Evolutionary conservation across 352 stramenopile species (phyloP), one percentile per base, ranked within the genome.

Genomic region (Elongisporangium prolatum): DNA sequence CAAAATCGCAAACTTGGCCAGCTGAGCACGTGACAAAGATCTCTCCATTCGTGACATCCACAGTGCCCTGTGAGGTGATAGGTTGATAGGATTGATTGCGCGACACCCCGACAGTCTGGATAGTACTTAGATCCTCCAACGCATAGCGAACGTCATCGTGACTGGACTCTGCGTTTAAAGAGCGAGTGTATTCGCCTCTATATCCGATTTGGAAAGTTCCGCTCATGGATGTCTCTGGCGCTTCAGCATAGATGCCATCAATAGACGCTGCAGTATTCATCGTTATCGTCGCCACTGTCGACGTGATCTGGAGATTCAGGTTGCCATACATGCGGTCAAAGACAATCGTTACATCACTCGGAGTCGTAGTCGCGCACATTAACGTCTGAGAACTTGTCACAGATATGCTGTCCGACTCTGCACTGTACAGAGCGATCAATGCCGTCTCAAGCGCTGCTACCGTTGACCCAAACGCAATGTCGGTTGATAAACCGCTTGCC

Each of bases 131-230:
- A 50, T 84, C 72, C 59, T 93, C 84, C 0, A 93, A 63, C 1
- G 81, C 81, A 54, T 83, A 88, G 4, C 80, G 76, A 9, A 93
- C 56, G 22, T 91, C 81, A 18, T 76, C 56, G 0, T 65, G 77
- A n/a, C 66, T 84, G 1, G 82, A 91, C 54, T 89, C 78, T 1
- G 80, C 71, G 25, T 94, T 91, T 18, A 94, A 52, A 0, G 79
- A 68, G 0, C 73, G 75, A 0, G 82, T 94, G 50, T 77, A 90
- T 34, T 67, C 64, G 22, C 66, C 75, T 14, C 74, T 69, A 61
- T 90, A 92, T 0, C 81, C 80, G 8, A 94, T 63, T 59, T 90
- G 81, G 61, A 92, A 92, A 17, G 82, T 94, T 1, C 84, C 82
- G 25, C 84, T 93, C 80, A 93, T 91, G 48, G 65, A 75, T 7